Conservation (phyloP, 257 asterid genomes). For the Capsicum rhomboideum region DNA sequence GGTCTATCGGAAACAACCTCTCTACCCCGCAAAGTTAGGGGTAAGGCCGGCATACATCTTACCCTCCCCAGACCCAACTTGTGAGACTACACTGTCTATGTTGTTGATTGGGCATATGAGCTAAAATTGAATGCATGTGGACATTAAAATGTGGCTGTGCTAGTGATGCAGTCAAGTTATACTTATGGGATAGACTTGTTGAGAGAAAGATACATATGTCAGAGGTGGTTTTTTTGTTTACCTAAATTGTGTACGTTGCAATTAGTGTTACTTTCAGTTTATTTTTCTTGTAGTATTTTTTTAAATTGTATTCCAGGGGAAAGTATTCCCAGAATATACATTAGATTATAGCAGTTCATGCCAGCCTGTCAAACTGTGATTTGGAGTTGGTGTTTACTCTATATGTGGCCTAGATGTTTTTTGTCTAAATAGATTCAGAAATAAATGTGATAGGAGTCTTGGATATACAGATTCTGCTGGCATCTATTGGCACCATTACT, state of each 20-base stretch:
- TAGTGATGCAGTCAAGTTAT: background rate
- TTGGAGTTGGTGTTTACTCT: background rate
- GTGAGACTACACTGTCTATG: too few relatives aligned
- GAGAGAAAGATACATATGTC: background rate
- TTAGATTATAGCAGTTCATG: background rate
- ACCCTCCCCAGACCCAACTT: too few relatives aligned
- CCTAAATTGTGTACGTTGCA: background rate
- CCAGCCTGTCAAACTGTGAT: background rate
- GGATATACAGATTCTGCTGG: background rate
- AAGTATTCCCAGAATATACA: background rate
- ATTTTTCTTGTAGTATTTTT: background rate
- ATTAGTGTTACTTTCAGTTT: background rate
- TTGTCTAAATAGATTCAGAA: background rate
- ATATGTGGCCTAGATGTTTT: background rate
- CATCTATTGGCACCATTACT: background rate
- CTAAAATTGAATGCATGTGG: background rate
- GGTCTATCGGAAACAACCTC: too few relatives aligned
- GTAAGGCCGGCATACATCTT: too few relatives aligned
- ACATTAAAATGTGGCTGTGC: background rate
- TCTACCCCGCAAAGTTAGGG: too few relatives aligned
- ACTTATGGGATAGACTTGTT: background rate
- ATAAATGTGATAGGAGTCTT: background rate
- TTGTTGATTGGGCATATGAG: too few relatives aligned
- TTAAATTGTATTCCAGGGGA: background rate
- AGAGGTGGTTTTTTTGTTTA: background rate